Evolutionary conservation across 139 green algal genomes (phyloP), one percentile per base, ranked within the genome.

Genomic region (Chlorella sorokiniana): DNA sequence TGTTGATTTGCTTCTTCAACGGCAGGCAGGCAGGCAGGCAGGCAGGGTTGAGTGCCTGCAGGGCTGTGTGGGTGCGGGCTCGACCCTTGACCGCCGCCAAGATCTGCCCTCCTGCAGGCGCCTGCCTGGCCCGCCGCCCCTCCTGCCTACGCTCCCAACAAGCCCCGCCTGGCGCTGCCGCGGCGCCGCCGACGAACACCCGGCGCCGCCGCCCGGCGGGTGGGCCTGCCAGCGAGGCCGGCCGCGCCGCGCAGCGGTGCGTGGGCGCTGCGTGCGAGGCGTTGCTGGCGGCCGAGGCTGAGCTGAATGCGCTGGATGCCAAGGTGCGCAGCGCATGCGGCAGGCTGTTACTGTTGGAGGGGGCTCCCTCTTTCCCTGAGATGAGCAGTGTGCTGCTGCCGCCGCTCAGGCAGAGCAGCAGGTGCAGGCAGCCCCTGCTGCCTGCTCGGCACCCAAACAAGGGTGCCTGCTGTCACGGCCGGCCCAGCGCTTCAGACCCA

Each of bases 251-350:
- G 69, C 77, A 74, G 38, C 48, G 85, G 27, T 84, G 74, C 42
- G 38, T 94, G 38, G 29, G 45, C 48, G 80, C 79, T 4, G 85
- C 83, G 10, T 82, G 65, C 40, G 71, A 82, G 54, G 82, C 86
- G 27, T 38, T 95, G 51, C 37, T 89, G 22, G 63, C 61, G 2
- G 86, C 75, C 42, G 87, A 83, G 41, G 41, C 73, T 14, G 48
- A 87, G 76, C 84, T 96, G 22, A 87, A 94, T 68, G 89, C 82
- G 4, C 63, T 93, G 70, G 92, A 95, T 69, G 77, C 69, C 11
- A 88, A 87, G 86, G 89, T 77, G 33, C n/a, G n/a, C n/a, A 45
- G 11, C 35, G 67, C 16, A 9, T 54, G 33, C 11, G 22, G 38
- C 3, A 27, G 38, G n/a, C 25, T 54, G 67, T 2, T 27, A 23